Percentiles rank a stretch among this genome's conserved stretches.
Evolutionary conservation across 495 filamentous ascomycete species (phyloP).

Genomic region (Cudoniella acicularis): DNA sequence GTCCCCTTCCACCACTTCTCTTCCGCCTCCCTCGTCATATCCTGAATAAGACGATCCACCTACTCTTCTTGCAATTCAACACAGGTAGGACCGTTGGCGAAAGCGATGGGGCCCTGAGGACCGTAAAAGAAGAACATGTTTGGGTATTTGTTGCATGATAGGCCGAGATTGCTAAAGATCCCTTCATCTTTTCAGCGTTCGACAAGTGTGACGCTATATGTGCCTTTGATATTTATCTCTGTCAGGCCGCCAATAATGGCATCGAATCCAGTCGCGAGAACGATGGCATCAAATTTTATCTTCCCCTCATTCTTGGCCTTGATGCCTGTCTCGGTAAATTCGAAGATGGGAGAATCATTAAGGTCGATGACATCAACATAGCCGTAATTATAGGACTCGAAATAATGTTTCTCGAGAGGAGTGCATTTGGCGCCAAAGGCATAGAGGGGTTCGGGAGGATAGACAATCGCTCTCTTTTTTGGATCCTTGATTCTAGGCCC

Average conservation of each 20-base stretch:
- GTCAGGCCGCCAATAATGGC: conserved; percentile 47
- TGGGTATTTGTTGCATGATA: conserved; percentile 44
- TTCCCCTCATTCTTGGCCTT: conserved; percentile 34
- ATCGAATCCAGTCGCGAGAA: conserved; percentile 56
- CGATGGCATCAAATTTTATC: conserved; percentile 49
- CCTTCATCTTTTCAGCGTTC: conserved; percentile 47
- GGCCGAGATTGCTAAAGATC: conserved; percentile 45
- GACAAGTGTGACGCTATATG: conserved; percentile 36
- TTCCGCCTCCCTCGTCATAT: neutral
- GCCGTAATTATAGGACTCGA: conserved; percentile 45
- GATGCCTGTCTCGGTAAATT: conserved; percentile 41
- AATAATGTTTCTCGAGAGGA: conserved; percentile 48
- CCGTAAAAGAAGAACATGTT: conserved; percentile 55
- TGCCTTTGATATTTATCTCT: conserved; percentile 44
- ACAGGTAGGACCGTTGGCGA: neutral
- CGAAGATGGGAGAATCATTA: conserved; percentile 37
- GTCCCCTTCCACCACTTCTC: neutral
- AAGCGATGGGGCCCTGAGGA: conserved; percentile 26
- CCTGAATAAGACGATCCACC: neutral
- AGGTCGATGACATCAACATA: conserved; percentile 50
- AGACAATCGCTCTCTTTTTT: conserved; percentile 41
- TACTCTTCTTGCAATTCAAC: neutral
- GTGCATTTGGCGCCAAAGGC: conserved; percentile 46
- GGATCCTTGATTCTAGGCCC: conserved; percentile 45
- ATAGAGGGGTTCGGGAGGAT: conserved; percentile 41